phyloP scores from a whole-genome alignment of 2,329 filamentous ascomycete genomes.

The Ophiocordyceps unilateralis region DNA sequence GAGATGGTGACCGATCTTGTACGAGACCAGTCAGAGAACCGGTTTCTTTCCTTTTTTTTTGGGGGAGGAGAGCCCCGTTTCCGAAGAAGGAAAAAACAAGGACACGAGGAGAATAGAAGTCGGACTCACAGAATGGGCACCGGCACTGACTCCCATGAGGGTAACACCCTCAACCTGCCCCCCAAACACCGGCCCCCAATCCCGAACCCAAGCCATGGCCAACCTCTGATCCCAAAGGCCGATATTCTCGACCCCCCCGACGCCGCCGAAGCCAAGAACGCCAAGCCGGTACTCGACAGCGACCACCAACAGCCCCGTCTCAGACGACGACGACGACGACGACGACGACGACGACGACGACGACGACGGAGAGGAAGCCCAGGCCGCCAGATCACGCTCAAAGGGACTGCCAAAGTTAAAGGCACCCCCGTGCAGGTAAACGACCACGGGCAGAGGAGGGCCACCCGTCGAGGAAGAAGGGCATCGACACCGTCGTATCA shows the following conservation, averaged over 20 bases:
- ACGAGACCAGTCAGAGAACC: no score
- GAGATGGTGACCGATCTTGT: constrained; percentile 51
- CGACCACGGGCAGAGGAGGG: constrained; percentile 23
- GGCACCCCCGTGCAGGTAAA: constrained; percentile 46
- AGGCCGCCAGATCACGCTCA: constrained; percentile 42
- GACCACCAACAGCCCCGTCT: constrained; percentile 34
- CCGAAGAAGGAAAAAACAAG: constrained; percentile 1
- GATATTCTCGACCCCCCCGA: constrained; percentile 39
- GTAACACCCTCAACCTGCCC: constrained; percentile 41
- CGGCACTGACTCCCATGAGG: constrained; percentile 43
- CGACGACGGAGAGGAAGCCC: no score
- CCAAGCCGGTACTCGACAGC: constrained; percentile 48
- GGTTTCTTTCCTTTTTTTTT: background rate
- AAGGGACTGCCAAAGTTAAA: constrained; percentile 38
- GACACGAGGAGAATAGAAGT: constrained; percentile 2
- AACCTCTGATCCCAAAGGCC: constrained; percentile 46
- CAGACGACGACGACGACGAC: constrained; percentile 36
- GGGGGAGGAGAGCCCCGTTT: no score
- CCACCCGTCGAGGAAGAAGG: background rate
- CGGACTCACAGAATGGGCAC: constrained; percentile 39
- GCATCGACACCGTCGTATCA: constrained; percentile 8
- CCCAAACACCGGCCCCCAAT: constrained; percentile 42
- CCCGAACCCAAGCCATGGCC: constrained; percentile 40
- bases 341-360: no score
- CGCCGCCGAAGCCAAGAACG: constrained; percentile 50